Base-by-base conservation (phyloP, 345 rosid genomes). In the Zanthoxylum bungeanum region DNA sequence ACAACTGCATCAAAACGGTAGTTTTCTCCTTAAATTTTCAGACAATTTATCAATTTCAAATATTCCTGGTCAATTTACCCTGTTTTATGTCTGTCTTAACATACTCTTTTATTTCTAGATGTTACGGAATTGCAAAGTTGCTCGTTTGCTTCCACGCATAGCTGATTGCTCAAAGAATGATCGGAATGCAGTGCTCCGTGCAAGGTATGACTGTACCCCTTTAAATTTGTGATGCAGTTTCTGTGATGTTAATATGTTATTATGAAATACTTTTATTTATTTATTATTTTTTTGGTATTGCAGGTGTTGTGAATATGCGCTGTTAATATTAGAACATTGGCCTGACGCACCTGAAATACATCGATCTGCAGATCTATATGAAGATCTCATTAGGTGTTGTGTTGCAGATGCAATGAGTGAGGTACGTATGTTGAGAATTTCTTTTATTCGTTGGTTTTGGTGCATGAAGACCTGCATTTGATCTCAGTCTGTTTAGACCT, bases 381-480 rank as follows among this genome's bases (percentile, higher is more conserved):
- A 91, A 81, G 98, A 92, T 75, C 64, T 95, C 73, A 92, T 92
- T 42, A 84, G 86, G 76, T 95, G 98, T 76, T 92, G 98, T 60
- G 98, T 89, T 77, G 93, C 88, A 19, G 99, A 95, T 87, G 99
- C 99, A 73, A 95, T 95, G 96, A 95, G 99, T 75, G 99, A 95
- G 99, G 99, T 95, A 83, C 59, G 36, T 53, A 42, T 75, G 46
- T 65, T 61, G 10, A 11, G 24, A 71, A 28, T 46, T 30, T 34
- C 12, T 75, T 60, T 5, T 68, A 0, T 36, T 17, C 16, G 40
- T 10, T 47, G 27, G 27, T 49, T 73, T 42, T 56, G 46, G 12
- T 49, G 57, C 10, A 7, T 9, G 40, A 16, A 40, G 47, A 61
- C 17, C n/a, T 61, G 33, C 27, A 57, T 64, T 36, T 69, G 63